phyloP scores from a whole-genome alignment of 1,284 basidiomycete genomes.

The Athelia sp. region DNA sequence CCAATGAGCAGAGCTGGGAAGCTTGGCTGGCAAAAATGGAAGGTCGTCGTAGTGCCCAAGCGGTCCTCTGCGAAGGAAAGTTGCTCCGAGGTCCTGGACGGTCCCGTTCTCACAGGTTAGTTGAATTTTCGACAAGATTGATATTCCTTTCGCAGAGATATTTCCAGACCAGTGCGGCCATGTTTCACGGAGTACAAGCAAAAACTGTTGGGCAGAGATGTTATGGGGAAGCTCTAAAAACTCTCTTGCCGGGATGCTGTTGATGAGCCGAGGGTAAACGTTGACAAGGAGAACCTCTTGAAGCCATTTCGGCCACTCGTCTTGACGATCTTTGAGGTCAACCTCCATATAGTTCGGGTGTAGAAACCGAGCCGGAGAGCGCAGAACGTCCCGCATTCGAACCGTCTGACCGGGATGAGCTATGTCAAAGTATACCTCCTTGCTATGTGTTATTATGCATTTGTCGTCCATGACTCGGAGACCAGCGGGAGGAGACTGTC shows the following conservation, averaged over 20 bases:
- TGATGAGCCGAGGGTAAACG: not conserved
- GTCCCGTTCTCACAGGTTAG: not conserved
- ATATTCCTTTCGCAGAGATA: not conserved
- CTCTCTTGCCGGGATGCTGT: not conserved
- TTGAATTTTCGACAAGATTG: not conserved
- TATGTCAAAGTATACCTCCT: not conserved
- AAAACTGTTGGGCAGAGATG: not conserved
- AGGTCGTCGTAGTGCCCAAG: not conserved
- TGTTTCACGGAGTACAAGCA: not conserved
- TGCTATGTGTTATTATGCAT: not conserved
- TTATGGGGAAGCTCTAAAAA: not conserved
- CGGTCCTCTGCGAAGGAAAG: not conserved
- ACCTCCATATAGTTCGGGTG: not conserved
- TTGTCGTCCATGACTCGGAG: constrained; percentile 8
- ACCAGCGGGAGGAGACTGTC: not conserved
- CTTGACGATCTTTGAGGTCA: not conserved
- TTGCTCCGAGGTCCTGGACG: not conserved
- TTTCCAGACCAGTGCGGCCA: not conserved
- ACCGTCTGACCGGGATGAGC: not conserved
- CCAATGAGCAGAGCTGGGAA: not conserved
- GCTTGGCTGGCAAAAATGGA: not conserved
- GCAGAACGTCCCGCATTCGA: not conserved
- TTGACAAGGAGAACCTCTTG: not conserved
- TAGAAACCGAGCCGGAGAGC: not conserved
- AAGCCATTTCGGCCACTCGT: not conserved